Evolutionary conservation across 371 early-diverging fungal species (phyloP).

Genomic region (Synchytrium microbalum): DNA sequence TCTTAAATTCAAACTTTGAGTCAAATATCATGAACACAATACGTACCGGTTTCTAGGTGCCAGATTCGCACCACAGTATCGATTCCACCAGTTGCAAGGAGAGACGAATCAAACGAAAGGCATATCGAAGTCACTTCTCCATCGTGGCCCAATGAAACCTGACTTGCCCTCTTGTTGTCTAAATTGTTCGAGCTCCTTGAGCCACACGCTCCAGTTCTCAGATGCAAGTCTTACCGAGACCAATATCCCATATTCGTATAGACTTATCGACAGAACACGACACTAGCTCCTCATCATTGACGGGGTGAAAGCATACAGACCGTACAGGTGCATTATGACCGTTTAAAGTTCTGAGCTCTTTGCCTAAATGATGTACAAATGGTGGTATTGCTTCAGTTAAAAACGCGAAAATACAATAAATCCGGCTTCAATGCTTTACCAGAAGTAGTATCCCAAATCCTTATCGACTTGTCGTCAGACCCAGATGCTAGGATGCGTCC

Average conservation of each 20-base stretch:
- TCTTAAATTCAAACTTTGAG: too few species aligned
- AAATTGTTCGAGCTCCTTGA: too few species aligned
- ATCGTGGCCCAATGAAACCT: too few species aligned
- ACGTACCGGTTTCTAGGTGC: too few species aligned
- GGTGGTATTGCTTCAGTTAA: constrained; percentile 49
- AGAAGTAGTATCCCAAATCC: constrained; percentile 71
- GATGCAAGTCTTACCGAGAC: background rate
- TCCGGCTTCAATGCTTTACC: background rate
- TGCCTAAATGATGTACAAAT: constrained; percentile 89
- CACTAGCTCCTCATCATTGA: too few species aligned
- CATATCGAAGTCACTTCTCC: background rate
- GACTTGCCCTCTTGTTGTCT: too few species aligned
- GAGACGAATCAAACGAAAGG: background rate
- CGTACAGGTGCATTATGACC: constrained; percentile 28
- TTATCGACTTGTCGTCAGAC: constrained; percentile 90
- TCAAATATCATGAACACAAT: too few species aligned
- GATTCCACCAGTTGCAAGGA: background rate
- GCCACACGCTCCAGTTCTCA: too few species aligned
- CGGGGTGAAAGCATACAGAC: too few species aligned
- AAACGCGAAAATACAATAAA: background rate
- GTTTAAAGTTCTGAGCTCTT: constrained; percentile 56
- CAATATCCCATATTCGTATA: background rate
- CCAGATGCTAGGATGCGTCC: constrained; percentile 86
- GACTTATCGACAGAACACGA: background rate
- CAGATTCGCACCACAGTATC: background rate